These are phyloP conservation scores for Jasminum sambac DNA, from an alignment of 257 asterid genomes.

Conservation along the genomic window DNA sequence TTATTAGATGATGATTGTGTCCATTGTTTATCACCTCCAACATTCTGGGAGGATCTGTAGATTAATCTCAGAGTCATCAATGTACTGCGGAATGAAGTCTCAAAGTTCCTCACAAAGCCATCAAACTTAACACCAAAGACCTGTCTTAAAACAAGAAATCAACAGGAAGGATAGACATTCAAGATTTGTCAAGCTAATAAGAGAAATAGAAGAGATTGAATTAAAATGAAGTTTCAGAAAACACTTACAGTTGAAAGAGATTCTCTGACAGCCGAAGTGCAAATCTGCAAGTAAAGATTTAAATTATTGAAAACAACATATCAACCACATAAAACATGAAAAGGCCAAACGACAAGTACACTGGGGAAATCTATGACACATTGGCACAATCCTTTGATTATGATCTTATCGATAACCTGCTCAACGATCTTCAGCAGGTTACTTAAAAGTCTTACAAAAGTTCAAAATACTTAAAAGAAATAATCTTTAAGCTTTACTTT, in stretches of 20 bases:
- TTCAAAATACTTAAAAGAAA: background rate
- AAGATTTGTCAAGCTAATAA: conserved; percentile 15
- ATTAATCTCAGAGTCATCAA: conserved; percentile 59
- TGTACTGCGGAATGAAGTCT: conserved; percentile 50
- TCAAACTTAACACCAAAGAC: conserved; percentile 48
- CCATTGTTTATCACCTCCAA: conserved; percentile 23
- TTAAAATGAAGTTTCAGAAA: conserved; percentile 26
- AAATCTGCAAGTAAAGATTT: conserved; percentile 48
- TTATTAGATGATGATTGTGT: conserved; percentile 21
- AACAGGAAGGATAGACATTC: conserved; percentile 13
- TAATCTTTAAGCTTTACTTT: conserved; percentile 1
- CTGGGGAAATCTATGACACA: conserved; percentile 11
- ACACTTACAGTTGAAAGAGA: conserved; percentile 49
- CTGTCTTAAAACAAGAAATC: conserved; percentile 45
- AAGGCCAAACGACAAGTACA: background rate
- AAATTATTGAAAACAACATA: background rate
- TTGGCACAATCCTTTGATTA: background rate
- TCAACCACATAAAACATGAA: background rate
- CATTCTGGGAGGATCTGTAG: conserved; percentile 44
- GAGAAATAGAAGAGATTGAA: conserved; percentile 2
- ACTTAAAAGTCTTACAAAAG: background rate
- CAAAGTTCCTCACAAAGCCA: conserved; percentile 43
- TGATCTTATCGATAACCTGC: background rate
- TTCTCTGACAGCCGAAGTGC: conserved; percentile 70
- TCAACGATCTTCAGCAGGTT: background rate